Conservation (phyloP, 768 basidiomycete genomes). For the Termitomyces sp. region DNA sequence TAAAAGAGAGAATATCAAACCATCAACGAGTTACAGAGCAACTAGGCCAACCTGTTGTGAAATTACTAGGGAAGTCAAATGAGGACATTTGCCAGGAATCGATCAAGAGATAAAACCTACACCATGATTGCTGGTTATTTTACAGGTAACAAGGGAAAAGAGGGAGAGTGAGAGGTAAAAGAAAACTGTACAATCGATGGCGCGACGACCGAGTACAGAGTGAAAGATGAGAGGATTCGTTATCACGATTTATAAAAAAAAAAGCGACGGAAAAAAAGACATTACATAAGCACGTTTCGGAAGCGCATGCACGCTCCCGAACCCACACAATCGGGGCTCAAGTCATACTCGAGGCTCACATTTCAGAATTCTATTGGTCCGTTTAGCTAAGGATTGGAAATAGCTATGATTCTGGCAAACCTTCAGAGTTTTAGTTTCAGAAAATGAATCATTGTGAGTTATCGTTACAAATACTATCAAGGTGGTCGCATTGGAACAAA, state of each 20-base stretch:
- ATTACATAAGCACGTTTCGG: slow-evolving; percentile 8
- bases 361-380: not conserved
- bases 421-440: not conserved
- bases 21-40: not conserved
- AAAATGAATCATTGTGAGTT: slow-evolving; percentile 7
- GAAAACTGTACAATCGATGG: slow-evolving; percentile 9
- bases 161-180: not conserved
- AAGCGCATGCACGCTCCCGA: slow-evolving; percentile 1
- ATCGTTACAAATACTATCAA: slow-evolving; percentile 6
- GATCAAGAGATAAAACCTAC: slow-evolving; percentile 41
- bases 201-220: slow-evolving; percentile 5
- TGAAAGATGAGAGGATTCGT: slow-evolving; percentile 2
- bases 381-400: not conserved
- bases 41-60: slow-evolving; percentile 59
- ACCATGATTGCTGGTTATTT: slow-evolving; percentile 51
- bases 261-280: not conserved
- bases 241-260: slow-evolving; percentile 12
- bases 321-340: not conserved
- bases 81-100: slow-evolving; percentile 17
- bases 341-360: too few species aligned
- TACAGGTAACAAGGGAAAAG: not conserved
- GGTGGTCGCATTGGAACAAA: slow-evolving; percentile 7
- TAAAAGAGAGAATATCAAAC: slow-evolving; percentile 21
- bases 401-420: not conserved
- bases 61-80: slow-evolving; percentile 57